Conservation (phyloP, 2,329 filamentous ascomycete genomes). For the Aciculosporium take region DNA sequence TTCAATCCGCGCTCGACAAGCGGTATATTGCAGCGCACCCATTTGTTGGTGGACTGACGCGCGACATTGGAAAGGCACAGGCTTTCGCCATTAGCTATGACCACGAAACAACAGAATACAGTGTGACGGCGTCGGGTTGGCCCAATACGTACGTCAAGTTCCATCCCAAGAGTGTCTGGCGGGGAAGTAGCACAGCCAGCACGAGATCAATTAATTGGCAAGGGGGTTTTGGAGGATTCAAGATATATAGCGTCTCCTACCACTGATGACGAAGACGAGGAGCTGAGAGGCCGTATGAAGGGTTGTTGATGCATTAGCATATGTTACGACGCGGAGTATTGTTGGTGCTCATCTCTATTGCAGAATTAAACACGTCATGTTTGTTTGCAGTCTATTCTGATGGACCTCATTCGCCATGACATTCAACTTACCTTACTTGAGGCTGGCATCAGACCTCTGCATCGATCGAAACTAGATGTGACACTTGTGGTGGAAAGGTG, state of each 20-base stretch:
- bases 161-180: not conserved
- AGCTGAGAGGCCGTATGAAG: not conserved
- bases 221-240: not conserved
- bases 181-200: not conserved
- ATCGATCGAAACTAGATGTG: too few relatives aligned
- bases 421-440: too few relatives aligned
- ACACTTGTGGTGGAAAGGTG: too few relatives aligned
- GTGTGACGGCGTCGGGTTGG: not conserved
- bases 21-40: conserved; percentile 28
- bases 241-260: conserved; percentile 7
- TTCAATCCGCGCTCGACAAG: conserved; percentile 15
- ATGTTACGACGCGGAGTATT: too few relatives aligned
- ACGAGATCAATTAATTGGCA: not conserved
- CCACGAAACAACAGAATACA: conserved; percentile 2
- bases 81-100: conserved; percentile 6
- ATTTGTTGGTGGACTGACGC: conserved; percentile 6
- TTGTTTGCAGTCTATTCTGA: too few relatives aligned
- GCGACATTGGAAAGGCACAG: conserved; percentile 5
- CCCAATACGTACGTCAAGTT: not conserved
- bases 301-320: not conserved
- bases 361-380: too few relatives aligned
- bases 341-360: too few relatives aligned
- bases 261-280: not conserved
- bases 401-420: too few relatives aligned
- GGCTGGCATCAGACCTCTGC: too few relatives aligned